These are phyloP conservation scores for Ustilago hordei DNA, from an alignment of 1,284 basidiomycete genomes.

Conservation along the genomic window DNA sequence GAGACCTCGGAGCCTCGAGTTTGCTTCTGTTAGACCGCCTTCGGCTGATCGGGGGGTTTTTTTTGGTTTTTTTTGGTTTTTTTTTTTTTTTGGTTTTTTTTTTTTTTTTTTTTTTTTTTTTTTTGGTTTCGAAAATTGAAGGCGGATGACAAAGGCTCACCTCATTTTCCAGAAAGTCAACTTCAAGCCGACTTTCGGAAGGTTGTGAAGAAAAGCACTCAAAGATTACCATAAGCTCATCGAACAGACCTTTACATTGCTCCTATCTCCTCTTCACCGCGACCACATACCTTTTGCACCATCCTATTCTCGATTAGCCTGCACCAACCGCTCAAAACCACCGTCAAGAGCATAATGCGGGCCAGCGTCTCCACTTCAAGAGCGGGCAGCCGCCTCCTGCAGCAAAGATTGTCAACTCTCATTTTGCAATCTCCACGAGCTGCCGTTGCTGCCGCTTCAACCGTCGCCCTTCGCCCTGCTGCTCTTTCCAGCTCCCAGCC, in stretches of 20 bases:
- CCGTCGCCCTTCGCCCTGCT: constrained; percentile 10
- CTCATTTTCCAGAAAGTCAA: constrained; percentile 10
- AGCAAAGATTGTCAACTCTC: constrained; percentile 32
- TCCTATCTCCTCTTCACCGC: not conserved
- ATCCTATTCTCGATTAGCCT: not conserved
- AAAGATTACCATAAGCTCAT: not conserved
- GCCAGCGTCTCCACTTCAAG: constrained; percentile 28
- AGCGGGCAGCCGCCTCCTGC: constrained; percentile 38
- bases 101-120: too few relatives aligned
- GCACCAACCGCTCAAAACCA: not conserved
- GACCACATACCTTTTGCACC: not conserved
- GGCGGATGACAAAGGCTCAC: constrained; percentile 26
- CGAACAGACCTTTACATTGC: not conserved
- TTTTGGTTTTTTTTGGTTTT: too few relatives aligned
- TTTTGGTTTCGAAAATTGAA: too few relatives aligned
- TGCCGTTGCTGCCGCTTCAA: constrained; percentile 17
- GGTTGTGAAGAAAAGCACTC: constrained; percentile 30
- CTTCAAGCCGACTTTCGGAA: not conserved
- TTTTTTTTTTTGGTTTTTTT: too few relatives aligned
- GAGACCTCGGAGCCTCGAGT: too few relatives aligned
- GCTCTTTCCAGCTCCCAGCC: constrained; percentile 5
- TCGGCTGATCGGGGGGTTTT: too few relatives aligned
- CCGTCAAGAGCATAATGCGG: constrained; percentile 16
- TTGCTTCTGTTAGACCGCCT: too few relatives aligned
- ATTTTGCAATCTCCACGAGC: constrained; percentile 25